A percentile compares a stretch with the other conserved stretches of the same genome.
phyloP scores from a whole-genome alignment of 305 asterid genomes.

The Solanum hybrid region DNA sequence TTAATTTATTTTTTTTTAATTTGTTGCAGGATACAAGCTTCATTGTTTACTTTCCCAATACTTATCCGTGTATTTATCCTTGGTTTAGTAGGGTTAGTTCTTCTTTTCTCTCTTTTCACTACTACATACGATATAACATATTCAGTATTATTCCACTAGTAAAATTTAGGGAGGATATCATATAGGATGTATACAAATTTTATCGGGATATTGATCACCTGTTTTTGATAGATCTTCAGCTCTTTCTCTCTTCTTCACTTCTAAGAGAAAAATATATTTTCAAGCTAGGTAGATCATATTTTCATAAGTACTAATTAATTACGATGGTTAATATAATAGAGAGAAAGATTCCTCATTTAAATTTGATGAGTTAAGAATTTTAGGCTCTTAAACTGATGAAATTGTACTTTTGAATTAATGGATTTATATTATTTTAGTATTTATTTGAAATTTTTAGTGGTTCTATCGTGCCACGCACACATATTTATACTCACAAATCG shows the following conservation, averaged over 20 bases:
- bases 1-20: background rate
- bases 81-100: slow-evolving; percentile 56
- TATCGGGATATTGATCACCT: too few relatives aligned
- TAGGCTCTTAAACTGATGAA: background rate
- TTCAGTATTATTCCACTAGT: background rate
- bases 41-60: slow-evolving; percentile 31
- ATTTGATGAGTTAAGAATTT: background rate
- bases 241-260: background rate
- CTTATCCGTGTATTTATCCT: slow-evolving; percentile 45
- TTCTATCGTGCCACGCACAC: background rate
- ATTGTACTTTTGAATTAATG: background rate
- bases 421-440: background rate
- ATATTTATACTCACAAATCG: background rate
- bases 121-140: background rate
- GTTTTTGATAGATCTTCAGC: background rate
- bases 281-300: background rate
- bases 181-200: background rate
- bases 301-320: background rate
- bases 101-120: background rate
- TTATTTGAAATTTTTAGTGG: background rate
- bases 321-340: background rate
- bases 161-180: background rate
- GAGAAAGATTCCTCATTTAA: background rate
- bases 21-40: slow-evolving; percentile 33
- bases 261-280: background rate